Conservation (phyloP, 2,329 filamentous ascomycete species). For the Aspergillus quadricinctus region DNA sequence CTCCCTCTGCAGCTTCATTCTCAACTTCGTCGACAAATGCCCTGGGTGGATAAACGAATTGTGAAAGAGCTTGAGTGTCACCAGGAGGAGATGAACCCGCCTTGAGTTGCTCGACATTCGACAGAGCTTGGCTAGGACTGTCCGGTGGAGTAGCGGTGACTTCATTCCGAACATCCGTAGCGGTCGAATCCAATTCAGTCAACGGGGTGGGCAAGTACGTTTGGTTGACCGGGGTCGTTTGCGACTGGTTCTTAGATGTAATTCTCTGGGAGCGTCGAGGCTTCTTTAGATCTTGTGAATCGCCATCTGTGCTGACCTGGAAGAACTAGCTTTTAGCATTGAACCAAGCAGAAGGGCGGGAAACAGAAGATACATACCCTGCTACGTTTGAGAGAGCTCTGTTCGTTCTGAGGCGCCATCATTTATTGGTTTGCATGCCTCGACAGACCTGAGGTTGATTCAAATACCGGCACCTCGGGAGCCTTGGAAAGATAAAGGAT, state of each 20-base stretch:
- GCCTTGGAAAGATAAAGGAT: neutral
- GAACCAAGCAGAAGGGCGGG: conserved; percentile 12
- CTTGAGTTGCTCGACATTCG: conserved; percentile 34
- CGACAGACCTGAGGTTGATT: neutral
- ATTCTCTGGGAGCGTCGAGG: conserved; percentile 73
- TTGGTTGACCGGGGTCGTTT: conserved; percentile 59
- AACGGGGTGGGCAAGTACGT: conserved; percentile 76
- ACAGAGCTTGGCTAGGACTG: conserved; percentile 51
- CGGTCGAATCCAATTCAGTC: conserved; percentile 63
- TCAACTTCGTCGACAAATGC: conserved; percentile 76
- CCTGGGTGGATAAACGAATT: conserved; percentile 69
- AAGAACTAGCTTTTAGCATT: conserved; percentile 21
- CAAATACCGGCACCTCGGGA: neutral
- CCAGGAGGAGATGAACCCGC: conserved; percentile 62
- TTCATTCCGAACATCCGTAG: conserved; percentile 62
- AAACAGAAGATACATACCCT: conserved; percentile 50
- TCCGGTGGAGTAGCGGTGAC: conserved; percentile 66
- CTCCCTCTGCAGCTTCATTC: conserved; percentile 77
- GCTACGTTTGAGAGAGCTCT: conserved; percentile 79
- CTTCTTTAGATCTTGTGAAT: conserved; percentile 68
- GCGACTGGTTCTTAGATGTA: conserved; percentile 52
- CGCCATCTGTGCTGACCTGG: conserved; percentile 64
- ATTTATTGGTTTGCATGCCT: neutral
- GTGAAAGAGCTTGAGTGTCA: conserved; percentile 75
- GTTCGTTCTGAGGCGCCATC: conserved; percentile 56